These are phyloP conservation scores for Aspergillus niger DNA, from an alignment of 2,329 filamentous ascomycete genomes.

Conservation along the genomic window DNA sequence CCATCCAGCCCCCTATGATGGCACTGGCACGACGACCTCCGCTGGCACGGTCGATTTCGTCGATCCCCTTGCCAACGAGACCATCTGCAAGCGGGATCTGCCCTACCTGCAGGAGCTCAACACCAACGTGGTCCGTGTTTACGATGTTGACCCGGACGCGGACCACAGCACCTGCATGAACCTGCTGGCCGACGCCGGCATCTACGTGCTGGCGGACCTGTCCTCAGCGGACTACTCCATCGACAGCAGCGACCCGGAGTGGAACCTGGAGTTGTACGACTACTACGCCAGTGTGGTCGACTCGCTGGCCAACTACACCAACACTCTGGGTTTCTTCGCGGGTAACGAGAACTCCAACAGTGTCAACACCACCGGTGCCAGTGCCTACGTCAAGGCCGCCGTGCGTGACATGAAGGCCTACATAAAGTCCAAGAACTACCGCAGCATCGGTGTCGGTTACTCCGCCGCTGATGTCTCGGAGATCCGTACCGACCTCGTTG, in stretches of 20 bases:
- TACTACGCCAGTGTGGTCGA: slow-evolving; percentile 85
- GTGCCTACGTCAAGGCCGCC: slow-evolving; percentile 93
- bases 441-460: slow-evolving; percentile 84
- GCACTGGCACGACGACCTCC: slow-evolving; percentile 52
- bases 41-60: slow-evolving; percentile 61
- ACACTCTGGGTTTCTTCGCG: slow-evolving; percentile 93
- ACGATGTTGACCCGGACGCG: slow-evolving; percentile 77
- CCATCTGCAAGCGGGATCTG: slow-evolving; percentile 77
- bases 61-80: slow-evolving; percentile 75
- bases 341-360: slow-evolving; percentile 95
- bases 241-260: slow-evolving; percentile 74
- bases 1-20: slow-evolving; percentile 60
- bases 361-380: slow-evolving; percentile 80
- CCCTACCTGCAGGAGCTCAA: slow-evolving; percentile 73
- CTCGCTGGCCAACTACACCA: slow-evolving; percentile 74
- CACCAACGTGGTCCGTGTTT: slow-evolving; percentile 91
- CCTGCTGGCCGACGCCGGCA: slow-evolving; percentile 75
- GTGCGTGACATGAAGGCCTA: slow-evolving; percentile 93
- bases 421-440: slow-evolving; percentile 75
- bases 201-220: slow-evolving; percentile 91
- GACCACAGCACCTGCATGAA: slow-evolving; percentile 84
- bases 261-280: slow-evolving; percentile 73
- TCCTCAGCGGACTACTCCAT: slow-evolving; percentile 79
- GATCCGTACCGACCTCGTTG: slow-evolving; percentile 76
- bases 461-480: slow-evolving; percentile 87